Evolutionary conservation across 1,284 basidiomycete genomes (phyloP).

Genomic region (Trametes hirsuta): DNA sequence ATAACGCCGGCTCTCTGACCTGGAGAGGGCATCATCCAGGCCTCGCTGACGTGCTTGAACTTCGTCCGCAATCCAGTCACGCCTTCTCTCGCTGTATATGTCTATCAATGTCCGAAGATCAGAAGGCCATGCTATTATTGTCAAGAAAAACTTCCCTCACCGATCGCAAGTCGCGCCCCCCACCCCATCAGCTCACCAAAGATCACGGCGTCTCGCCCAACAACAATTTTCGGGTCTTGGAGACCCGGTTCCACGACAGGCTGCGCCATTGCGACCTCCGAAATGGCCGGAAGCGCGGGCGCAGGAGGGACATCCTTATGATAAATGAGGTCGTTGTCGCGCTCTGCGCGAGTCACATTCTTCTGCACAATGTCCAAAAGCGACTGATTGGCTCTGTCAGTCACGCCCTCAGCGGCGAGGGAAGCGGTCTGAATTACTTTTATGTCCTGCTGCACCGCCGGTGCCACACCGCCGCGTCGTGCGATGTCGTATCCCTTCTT

Average conservation of each 20-base stretch:
- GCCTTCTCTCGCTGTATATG: constrained; percentile 87
- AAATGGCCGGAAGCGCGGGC: constrained; percentile 70
- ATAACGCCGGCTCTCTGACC: constrained; percentile 46
- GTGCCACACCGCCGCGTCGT: constrained; percentile 62
- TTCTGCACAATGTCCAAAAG: constrained; percentile 72
- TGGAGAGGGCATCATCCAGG: constrained; percentile 65
- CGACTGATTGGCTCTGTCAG: constrained; percentile 43
- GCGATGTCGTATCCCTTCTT: constrained; percentile 79
- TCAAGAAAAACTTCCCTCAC: constrained; percentile 46
- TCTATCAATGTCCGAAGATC: constrained; percentile 46
- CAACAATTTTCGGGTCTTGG: constrained; percentile 56
- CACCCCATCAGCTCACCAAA: constrained; percentile 85
- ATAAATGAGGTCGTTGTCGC: constrained; percentile 97
- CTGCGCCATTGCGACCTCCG: constrained; percentile 73
- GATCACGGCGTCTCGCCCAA: constrained; percentile 57
- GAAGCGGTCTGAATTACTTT: constrained; percentile 52
- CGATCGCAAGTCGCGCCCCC: constrained; percentile 89
- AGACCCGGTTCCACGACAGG: constrained; percentile 65
- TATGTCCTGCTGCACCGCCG: constrained; percentile 73
- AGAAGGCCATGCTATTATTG: background rate
- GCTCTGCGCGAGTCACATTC: constrained; percentile 73
- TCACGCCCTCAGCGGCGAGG: background rate
- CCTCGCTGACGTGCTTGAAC: constrained; percentile 67
- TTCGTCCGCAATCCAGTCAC: constrained; percentile 72
- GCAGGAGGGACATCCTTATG: constrained; percentile 84